Conservation (phyloP, 257 asterid species). For the Nicotiana knightiana region DNA sequence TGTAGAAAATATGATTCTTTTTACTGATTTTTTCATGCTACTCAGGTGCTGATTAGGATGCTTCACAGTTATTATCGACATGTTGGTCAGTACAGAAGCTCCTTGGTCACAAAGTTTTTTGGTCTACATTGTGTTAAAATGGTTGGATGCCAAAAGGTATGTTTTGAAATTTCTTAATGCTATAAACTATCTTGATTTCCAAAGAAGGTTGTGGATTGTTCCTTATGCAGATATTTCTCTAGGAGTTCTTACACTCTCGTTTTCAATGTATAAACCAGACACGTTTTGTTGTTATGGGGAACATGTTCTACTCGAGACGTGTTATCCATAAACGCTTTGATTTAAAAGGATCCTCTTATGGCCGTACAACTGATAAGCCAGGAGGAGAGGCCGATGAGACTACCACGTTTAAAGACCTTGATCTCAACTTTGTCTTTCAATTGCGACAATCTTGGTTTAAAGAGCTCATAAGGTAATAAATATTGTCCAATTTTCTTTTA, state of each 20-base stretch:
- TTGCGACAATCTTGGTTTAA: slow-evolving; percentile 57
- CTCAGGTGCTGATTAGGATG: slow-evolving; percentile 27
- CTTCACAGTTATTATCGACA: slow-evolving; percentile 22
- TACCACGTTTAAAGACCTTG: slow-evolving; percentile 83
- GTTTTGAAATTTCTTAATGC: slow-evolving; percentile 1
- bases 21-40: background rate
- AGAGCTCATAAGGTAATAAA: slow-evolving; percentile 63
- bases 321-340: slow-evolving; percentile 76
- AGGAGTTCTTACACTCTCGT: background rate
- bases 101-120: slow-evolving; percentile 24
- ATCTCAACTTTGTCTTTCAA: slow-evolving; percentile 57
- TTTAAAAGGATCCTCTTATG: slow-evolving; percentile 79
- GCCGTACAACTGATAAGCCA: slow-evolving; percentile 62
- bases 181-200: background rate
- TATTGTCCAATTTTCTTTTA: background rate
- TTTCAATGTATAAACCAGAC: slow-evolving; percentile 14
- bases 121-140: slow-evolving; percentile 28
- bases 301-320: slow-evolving; percentile 75
- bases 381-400: slow-evolving; percentile 69
- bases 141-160: slow-evolving; percentile 25
- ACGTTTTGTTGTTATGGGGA: slow-evolving; percentile 74
- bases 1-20: background rate
- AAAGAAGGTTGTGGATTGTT: background rate
- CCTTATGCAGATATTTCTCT: background rate
- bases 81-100: slow-evolving; percentile 15